phyloP scores from a whole-genome alignment of 1,139 yeast genomes.

The Candida sanyaensis region DNA sequence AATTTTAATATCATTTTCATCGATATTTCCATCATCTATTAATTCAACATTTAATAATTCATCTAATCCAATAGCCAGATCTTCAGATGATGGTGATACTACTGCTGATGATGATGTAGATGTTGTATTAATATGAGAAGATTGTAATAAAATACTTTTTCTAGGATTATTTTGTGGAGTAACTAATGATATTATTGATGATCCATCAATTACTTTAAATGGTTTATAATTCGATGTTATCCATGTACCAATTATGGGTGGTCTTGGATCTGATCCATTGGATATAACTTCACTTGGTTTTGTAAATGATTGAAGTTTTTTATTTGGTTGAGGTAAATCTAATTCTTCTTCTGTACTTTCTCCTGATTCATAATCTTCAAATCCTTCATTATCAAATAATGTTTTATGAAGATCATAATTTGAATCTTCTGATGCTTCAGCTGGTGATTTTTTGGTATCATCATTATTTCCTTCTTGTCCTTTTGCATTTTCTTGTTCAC shows the following conservation, averaged over 20 bases:
- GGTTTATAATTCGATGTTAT: conserved; percentile 77
- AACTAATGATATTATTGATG: conserved; percentile 74
- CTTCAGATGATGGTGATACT: conserved; percentile 25
- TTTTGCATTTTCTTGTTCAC: too few species aligned
- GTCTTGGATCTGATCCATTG: conserved; percentile 79
- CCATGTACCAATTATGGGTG: conserved; percentile 95
- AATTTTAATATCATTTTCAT: conserved; percentile 52
- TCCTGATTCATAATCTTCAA: conserved; percentile 51
- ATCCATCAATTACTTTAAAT: conserved; percentile 91
- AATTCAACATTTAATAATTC: conserved; percentile 86
- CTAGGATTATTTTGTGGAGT: conserved; percentile 11
- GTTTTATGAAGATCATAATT: not conserved
- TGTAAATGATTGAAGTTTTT: conserved; percentile 61
- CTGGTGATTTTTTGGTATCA: conserved; percentile 4
- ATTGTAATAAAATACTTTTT: conserved; percentile 6
- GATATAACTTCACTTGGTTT: conserved; percentile 88
- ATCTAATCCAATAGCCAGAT: conserved; percentile 72
- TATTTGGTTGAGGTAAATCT: conserved; percentile 58
- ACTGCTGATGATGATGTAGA: conserved; percentile 7
- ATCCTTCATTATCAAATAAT: conserved; percentile 13
- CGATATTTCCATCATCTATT: conserved; percentile 58
- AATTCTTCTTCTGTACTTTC: conserved; percentile 94
- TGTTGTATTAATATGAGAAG: conserved; percentile 1
- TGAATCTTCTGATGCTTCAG: conserved; percentile 1
- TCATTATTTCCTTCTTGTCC: too few species aligned